Conservation (phyloP, 345 rosid genomes). For the Psidium guajava region DNA sequence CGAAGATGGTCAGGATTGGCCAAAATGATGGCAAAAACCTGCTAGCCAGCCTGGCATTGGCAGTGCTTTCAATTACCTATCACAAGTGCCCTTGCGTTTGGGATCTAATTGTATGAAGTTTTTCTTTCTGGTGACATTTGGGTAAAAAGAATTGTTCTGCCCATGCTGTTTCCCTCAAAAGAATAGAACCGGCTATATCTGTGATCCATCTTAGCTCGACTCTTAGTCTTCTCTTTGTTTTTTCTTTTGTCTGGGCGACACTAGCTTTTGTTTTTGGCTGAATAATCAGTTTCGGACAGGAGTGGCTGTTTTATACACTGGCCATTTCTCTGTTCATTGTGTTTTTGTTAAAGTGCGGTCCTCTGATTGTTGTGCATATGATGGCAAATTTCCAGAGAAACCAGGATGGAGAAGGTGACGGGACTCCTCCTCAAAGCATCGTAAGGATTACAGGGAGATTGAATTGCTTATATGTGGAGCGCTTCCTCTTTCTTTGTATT, state of each 20-base stretch:
- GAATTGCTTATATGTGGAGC: neutral
- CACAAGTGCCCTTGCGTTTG: neutral
- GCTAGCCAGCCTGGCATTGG: neutral
- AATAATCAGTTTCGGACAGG: neutral
- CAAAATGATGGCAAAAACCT: neutral
- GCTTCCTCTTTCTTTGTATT: neutral
- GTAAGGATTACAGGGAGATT: neutral
- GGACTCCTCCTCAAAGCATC: neutral
- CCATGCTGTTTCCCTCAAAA: neutral
- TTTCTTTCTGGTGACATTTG: neutral
- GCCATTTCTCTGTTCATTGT: neutral
- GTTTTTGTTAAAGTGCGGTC: neutral
- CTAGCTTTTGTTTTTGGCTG: neutral
- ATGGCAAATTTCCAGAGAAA: slow-evolving; percentile 3
- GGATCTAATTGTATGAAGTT: neutral
- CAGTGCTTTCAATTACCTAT: neutral
- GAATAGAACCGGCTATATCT: neutral
- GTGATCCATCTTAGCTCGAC: neutral
- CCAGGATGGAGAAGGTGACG: slow-evolving; percentile 7
- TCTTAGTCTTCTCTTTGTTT: neutral
- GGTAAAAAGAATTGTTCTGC: neutral
- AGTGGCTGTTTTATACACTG: neutral
- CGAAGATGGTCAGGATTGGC: neutral
- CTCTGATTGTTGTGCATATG: neutral
- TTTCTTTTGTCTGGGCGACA: neutral